Conservation (phyloP, 768 basidiomycete genomes). For the Phlebiopsis gigantea region DNA sequence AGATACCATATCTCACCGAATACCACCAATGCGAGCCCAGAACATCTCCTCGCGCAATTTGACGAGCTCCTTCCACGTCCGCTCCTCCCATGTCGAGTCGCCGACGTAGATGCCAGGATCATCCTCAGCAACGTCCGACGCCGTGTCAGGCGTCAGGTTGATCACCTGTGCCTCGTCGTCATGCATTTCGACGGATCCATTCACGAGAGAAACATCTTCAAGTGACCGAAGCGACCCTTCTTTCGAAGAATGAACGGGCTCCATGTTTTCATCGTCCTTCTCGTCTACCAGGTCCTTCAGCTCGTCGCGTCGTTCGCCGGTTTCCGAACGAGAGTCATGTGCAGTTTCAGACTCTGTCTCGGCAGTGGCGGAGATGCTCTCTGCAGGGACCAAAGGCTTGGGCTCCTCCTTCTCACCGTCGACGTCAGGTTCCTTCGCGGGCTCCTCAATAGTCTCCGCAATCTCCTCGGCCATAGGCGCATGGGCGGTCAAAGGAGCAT, state of each 20-base stretch:
- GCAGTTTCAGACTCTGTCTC: not conserved
- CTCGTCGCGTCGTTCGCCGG: not conserved
- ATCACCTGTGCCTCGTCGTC: not conserved
- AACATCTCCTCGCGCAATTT: constrained; percentile 80
- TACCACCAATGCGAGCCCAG: constrained; percentile 71
- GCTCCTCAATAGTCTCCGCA: not conserved
- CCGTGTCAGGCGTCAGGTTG: not conserved
- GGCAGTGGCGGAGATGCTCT: not conserved
- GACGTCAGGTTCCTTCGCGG: not conserved
- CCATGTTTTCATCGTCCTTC: not conserved
- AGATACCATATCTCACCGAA: constrained; percentile 21
- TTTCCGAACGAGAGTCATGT: not conserved
- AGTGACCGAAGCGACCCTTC: not conserved
- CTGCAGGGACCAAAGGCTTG: not conserved
- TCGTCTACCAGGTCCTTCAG: not conserved
- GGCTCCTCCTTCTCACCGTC: not conserved
- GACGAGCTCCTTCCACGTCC: constrained; percentile 76
- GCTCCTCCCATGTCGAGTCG: constrained; percentile 78
- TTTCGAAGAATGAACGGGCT: not conserved
- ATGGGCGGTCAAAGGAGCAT: not conserved
- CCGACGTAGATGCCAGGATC: constrained; percentile 49
- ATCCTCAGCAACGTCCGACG: constrained; percentile 14
- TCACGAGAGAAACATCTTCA: not conserved
- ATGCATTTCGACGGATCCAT: not conserved
- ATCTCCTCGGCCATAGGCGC: not conserved